Base-by-base conservation (phyloP, 129 eudicot species). In the Rutidosis leptorrhynchoides region DNA sequence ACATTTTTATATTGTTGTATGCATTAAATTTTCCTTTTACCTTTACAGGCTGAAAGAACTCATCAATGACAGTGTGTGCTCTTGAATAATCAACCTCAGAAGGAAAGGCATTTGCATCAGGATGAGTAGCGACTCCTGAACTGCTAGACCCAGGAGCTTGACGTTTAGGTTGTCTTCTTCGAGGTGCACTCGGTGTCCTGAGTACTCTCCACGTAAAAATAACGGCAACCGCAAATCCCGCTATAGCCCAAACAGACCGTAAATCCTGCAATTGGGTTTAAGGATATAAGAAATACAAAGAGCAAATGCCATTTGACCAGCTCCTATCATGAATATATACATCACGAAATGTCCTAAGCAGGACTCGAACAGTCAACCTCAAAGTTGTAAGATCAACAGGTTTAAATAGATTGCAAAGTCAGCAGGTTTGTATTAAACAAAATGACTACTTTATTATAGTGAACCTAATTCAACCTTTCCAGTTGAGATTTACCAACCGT, bases 181-280 rank as follows among this genome's bases (percentile, higher is more conserved):
- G 95, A 62, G 96, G 82, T 64, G 28, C 84, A 78, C 72, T 77
- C 15, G 90, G 95, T 73, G 89, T 68, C 73, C 97, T 78, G 29
- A 85, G 71, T 20, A 86, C 59, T 79, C 89, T 82, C 89, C 89
- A 93, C 16, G 96, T 82, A 56, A 92, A 88, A 43, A 88, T 77
- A 68, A 88, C 65, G 22, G 96, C 96, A 78, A 93, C 65, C 6
- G 95, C 96, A 72, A 93, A 74, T 23, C 95, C 98, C 4, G 96
- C 98, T 75, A 93, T 66, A 25, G 98, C 87, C 80, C 95, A 86
- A 52, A 82, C 74, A 22, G 89, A 78, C 64, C 81, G 73, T 28
- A 85, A 46, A 86, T 93, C 96, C 98, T 93, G 78, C 64, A 49
- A 71, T 16, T 24, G 69, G 62, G 67, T 74, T 56, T 62, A 30